Evolutionary conservation across 345 rosid genomes (phyloP), one percentile per base, ranked within the genome.

Genomic region (Salix suchowensis): DNA sequence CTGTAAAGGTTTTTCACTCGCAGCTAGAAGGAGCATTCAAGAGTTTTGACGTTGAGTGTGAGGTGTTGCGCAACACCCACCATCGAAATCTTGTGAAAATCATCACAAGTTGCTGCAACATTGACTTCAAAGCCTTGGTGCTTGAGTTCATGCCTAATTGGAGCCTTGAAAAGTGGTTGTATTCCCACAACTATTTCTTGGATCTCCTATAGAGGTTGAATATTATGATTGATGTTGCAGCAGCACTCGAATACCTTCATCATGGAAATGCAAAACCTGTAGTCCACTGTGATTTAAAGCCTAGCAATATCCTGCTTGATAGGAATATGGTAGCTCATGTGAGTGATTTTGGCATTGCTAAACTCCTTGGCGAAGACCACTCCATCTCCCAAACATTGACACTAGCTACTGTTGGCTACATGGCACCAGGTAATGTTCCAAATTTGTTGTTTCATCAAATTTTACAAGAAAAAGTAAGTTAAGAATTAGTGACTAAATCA

Each of bases 241-340:
- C 64, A 3, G 75, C 75, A 16, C 48, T 77, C 1, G 61, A 71
- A 44, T 77, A 77, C 65, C 75, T 77, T 30, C 75, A 77, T 36
- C 70, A 48, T 16, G 70, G 65, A 0, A 32, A 26, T 32, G 9
- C 5, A 3, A 26, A 4, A 24, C 68, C 60, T 3, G 30, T 76
- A 5, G 68, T 71, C 37, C 80, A 71, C 42, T 71, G 80, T 48
- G 80, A 77, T 71, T 28, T 77, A n/a, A 75, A 75, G 72, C 78
- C 78, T 7, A 36, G 78, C 30, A 75, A 75, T 55, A 7, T 75
- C 50, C 72, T 75, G 12, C 28, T 74, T 2, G 50, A 68, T 14
- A 19, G 36, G 8, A 36, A 50, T 12, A 65, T 74, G 70, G 69
- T 74, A 30, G 77, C 77, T 65, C 71, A 74, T 74, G 61, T 74